Base-by-base conservation (phyloP, 208 protist species). In the Acanthamoeba triangularis region DNA sequence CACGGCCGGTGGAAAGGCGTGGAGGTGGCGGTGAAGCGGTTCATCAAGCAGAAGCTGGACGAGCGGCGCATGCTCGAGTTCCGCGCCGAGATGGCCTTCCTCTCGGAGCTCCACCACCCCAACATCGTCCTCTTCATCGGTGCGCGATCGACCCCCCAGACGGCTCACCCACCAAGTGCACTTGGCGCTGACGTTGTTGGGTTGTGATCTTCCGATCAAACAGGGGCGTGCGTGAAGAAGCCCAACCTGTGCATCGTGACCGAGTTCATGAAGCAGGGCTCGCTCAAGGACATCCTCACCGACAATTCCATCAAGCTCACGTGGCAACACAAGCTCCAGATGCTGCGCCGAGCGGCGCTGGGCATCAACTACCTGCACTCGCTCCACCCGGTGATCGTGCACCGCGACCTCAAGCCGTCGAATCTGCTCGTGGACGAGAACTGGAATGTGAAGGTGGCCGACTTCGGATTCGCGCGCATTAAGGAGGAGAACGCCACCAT, bases 391-490 rank as follows among this genome's bases (percentile, higher is more conserved):
- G 76, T 96, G 28, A 96, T 97, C 96, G 93, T 97, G 67, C 96
- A 97, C 61, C 82, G 96, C 84, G 96, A 97, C 95, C 61, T 97
- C 11, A 97, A 97, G 59, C 82, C 95, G 74, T 92, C 90, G 18
- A 97, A 96, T 52, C 69, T 97, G 23, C 84, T 97, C n/a, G 95
- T 97, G 16, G 96, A 96, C 93, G 85, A 97, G 59, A 97, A 97
- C 74, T 94, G 93, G 90, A 56, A 87, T n/a, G 93, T 97, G 30
- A 97, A 97, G 87, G 93, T 78, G 37, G 69, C 69, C 14, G 69
- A 78, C 10, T 78, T 78, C 5, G 69, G 69, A 10, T 78, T 78
- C 35, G 69, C 69, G n/a, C 69, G 69, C 14, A 78, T 78, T 25
- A 33, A 41, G 35, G 69, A 78, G 35, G 69, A 78, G 35, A 78